phyloP scores from a whole-genome alignment of 768 basidiomycete species.

The Trametopsis cervina region DNA sequence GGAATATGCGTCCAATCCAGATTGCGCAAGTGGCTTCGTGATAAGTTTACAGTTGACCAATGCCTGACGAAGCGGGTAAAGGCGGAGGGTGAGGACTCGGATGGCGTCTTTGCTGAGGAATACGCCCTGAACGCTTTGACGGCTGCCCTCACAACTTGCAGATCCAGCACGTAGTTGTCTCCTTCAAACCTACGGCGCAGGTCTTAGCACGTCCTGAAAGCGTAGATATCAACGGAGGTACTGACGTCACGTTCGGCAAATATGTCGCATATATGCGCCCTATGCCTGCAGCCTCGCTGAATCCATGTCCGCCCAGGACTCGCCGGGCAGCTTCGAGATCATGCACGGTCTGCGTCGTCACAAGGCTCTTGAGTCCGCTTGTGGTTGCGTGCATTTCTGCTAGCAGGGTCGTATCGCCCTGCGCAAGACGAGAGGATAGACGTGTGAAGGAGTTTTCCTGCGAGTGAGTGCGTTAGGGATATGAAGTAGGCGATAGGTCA shows the following conservation, averaged over 20 bases:
- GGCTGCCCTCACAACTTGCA: slow-evolving; percentile 67
- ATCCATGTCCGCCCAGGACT: slow-evolving; percentile 75
- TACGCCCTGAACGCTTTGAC: slow-evolving; percentile 47
- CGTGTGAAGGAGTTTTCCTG: slow-evolving; percentile 45
- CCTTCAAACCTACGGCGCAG: slow-evolving; percentile 54
- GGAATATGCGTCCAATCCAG: slow-evolving; percentile 31
- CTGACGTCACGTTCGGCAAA: slow-evolving; percentile 58
- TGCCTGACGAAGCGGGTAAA: slow-evolving; percentile 52
- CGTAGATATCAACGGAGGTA: slow-evolving; percentile 4
- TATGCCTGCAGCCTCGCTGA: slow-evolving; percentile 60
- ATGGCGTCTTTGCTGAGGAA: slow-evolving; percentile 22
- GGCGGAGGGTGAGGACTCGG: slow-evolving; percentile 7
- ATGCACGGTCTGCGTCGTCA: slow-evolving; percentile 41
- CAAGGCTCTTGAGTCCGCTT: slow-evolving; percentile 61
- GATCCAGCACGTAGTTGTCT: slow-evolving; percentile 72
- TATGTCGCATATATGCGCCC: slow-evolving; percentile 60
- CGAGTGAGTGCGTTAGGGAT: neutral
- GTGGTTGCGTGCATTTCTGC: slow-evolving; percentile 67
- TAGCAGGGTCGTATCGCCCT: slow-evolving; percentile 55
- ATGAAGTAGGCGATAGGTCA: neutral
- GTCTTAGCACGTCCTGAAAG: neutral
- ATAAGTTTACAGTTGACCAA: slow-evolving; percentile 27
- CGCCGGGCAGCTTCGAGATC: slow-evolving; percentile 63
- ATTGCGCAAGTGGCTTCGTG: slow-evolving; percentile 6
- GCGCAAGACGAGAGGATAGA: slow-evolving; percentile 41